Percentiles rank a stretch among this genome's conserved stretches.
phyloP scores from a whole-genome alignment of 2,329 filamentous ascomycete genomes.

The Fusarium praegraminearum region DNA sequence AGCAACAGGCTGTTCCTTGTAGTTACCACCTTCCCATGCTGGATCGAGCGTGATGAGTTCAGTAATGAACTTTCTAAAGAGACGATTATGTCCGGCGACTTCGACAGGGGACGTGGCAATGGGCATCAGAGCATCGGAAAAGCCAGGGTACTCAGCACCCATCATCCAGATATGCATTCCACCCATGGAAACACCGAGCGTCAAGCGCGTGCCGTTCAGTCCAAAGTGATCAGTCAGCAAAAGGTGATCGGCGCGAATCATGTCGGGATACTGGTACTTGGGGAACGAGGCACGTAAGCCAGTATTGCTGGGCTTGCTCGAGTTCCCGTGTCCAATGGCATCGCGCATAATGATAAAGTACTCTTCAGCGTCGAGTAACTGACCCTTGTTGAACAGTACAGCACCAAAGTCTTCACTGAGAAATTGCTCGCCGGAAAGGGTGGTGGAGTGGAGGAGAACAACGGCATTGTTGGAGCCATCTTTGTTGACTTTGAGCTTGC shows the following conservation, averaged over 20 bases:
- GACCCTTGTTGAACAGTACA: constrained; percentile 17
- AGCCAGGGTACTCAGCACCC: neutral
- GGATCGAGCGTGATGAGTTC: constrained; percentile 23
- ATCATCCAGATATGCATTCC: constrained; percentile 36
- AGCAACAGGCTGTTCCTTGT: neutral
- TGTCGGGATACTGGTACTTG: constrained; percentile 25
- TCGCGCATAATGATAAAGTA: constrained; percentile 36
- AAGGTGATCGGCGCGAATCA: constrained; percentile 7
- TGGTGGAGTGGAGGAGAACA: constrained; percentile 21
- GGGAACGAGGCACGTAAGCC: constrained; percentile 11
- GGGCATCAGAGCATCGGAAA: constrained; percentile 29
- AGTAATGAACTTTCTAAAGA: constrained; percentile 31
- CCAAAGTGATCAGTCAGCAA: constrained; percentile 19
- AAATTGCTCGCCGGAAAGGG: neutral
- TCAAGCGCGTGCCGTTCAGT: constrained; percentile 7
- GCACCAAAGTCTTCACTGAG: constrained; percentile 22
- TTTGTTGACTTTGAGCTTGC: constrained; percentile 18
- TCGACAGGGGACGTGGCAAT: constrained; percentile 15
- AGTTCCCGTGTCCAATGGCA: constrained; percentile 28
- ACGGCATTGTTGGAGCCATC: constrained; percentile 30
- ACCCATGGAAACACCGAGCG: constrained; percentile 27
- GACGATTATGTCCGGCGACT: constrained; percentile 21
- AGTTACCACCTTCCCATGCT: constrained; percentile 16
- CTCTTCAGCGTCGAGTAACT: constrained; percentile 9
- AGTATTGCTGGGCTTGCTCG: constrained; percentile 28